A percentile compares a stretch with the other conserved stretches of the same genome.
phyloP scores from a whole-genome alignment of 2,329 filamentous ascomycete species.

The Penicillium capsulatum region DNA sequence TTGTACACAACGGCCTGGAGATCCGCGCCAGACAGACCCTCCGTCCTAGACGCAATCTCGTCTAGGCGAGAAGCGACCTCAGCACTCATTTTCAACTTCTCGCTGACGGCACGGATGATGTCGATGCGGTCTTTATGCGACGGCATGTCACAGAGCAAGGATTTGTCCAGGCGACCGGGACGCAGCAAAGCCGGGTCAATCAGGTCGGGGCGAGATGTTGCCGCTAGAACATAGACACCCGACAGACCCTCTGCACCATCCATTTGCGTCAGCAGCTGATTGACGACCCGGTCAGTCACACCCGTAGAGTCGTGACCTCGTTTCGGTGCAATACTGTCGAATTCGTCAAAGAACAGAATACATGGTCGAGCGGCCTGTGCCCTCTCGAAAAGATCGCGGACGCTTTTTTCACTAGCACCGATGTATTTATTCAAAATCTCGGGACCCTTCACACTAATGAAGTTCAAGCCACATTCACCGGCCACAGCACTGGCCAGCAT shows the following conservation, averaged over 20 bases:
- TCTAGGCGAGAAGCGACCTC: constrained; percentile 60
- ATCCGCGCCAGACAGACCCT: constrained; percentile 91
- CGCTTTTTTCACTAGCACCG: constrained; percentile 91
- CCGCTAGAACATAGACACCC: constrained; percentile 93
- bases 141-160: constrained; percentile 85
- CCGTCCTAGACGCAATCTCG: constrained; percentile 75
- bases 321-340: constrained; percentile 96
- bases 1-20: constrained; percentile 94
- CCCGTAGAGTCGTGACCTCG: constrained; percentile 94
- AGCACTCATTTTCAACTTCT: constrained; percentile 69
- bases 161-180: constrained; percentile 90
- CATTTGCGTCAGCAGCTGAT: constrained; percentile 98
- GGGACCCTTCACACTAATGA: constrained; percentile 96
- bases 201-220: constrained; percentile 85
- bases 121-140: constrained; percentile 74
- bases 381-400: constrained; percentile 90
- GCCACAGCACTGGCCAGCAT: constrained; percentile 94
- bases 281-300: constrained; percentile 97
- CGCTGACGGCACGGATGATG: constrained; percentile 78
- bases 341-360: constrained; percentile 97
- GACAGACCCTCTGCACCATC: constrained; percentile 93
- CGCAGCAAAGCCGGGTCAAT: constrained; percentile 91
- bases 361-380: constrained; percentile 85
- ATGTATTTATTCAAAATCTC: constrained; percentile 99
- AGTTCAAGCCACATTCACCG: constrained; percentile 94